Base-by-base conservation (phyloP, 345 rosid genomes). In the Kandelia obovata region DNA sequence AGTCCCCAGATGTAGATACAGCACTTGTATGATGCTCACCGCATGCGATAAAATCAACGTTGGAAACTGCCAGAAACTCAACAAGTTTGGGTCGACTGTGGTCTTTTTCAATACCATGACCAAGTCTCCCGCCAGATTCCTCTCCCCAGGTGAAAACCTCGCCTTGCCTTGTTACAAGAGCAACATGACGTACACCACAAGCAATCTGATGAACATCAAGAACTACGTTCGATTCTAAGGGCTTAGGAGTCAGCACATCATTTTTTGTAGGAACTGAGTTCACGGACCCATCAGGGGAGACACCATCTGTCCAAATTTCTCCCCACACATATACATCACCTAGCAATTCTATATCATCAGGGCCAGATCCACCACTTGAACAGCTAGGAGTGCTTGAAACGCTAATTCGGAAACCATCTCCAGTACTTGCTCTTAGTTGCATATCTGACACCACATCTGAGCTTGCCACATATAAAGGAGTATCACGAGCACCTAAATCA, bases 111-210 rank as follows among this genome's bases (percentile, higher is more conserved):
- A 76, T 71, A 67, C 97, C 98, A 80, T 91, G 97, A 51, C 97
- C 98, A 57, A 94, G 96, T 80, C 96, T 85, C 28, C 98, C 98
- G n/a, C 96, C 96, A 66, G 83, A 84, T 83, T 91, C 98, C 81
- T 91, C 97, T 53, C 97, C 98, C 98, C 98, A 94, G 19, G 98
- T 87, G 80, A 92, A 94, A 39, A 92, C 92, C 79, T 94, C 96
- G 17, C 98, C 98, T 80, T 94, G 98, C 78, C 89, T 91, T 6
- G 98, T 94, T 65, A 94, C 92, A 60, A 91, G 96, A 67, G 96
- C 88, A 47, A 89, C 68, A 65, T 94, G 98, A 32, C 92, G 83
- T 58, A 75, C 82, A 19, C 98, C 98, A 43, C 93, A 89, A 67
- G 95, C 82, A 80, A 94, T 94, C 81, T 91, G 97, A 65, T 87